A percentile compares a stretch with the other conserved stretches of the same genome.
Evolutionary conservation across 495 filamentous ascomycete species (phyloP).

Genomic region (Mycothermus thermophilus): DNA sequence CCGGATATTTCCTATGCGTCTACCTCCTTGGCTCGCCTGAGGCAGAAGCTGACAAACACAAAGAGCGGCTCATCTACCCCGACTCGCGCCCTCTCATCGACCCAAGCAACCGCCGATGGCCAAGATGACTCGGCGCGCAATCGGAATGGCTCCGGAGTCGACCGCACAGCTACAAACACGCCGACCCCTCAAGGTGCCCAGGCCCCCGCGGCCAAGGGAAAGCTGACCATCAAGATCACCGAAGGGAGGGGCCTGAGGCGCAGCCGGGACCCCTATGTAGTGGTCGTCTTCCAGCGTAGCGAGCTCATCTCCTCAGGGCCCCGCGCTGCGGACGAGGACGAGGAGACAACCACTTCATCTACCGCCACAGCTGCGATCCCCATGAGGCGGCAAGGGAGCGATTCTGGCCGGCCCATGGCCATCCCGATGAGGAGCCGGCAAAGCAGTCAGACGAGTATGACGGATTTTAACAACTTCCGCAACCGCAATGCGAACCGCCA

Average conservation of each 20-base stretch:
- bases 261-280: slow-evolving; percentile 81
- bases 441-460: slow-evolving; percentile 78
- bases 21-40: slow-evolving; percentile 49
- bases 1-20: slow-evolving; percentile 44
- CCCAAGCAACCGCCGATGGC: slow-evolving; percentile 26
- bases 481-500: slow-evolving; percentile 38
- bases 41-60: slow-evolving; percentile 79
- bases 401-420: slow-evolving; percentile 68
- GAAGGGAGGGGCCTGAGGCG: slow-evolving; percentile 71
- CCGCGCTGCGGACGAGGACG: slow-evolving; percentile 37
- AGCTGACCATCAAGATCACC: slow-evolving; percentile 73
- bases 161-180: slow-evolving; percentile 28
- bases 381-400: slow-evolving; percentile 54
- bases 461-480: slow-evolving; percentile 57
- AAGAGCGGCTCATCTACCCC: slow-evolving; percentile 88
- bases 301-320: slow-evolving; percentile 88
- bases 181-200: slow-evolving; percentile 37
- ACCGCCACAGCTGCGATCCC: slow-evolving; percentile 41
- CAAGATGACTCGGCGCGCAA: slow-evolving; percentile 26
- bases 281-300: slow-evolving; percentile 92
- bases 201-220: slow-evolving; percentile 70
- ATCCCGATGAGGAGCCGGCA: slow-evolving; percentile 94
- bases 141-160: slow-evolving; percentile 18
- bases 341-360: slow-evolving; percentile 26
- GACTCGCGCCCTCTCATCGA: slow-evolving; percentile 62